Evolutionary conservation across 441 rosid species (phyloP), one percentile per base, ranked within the genome.

Genomic region (Aquilaria agallochum): DNA sequence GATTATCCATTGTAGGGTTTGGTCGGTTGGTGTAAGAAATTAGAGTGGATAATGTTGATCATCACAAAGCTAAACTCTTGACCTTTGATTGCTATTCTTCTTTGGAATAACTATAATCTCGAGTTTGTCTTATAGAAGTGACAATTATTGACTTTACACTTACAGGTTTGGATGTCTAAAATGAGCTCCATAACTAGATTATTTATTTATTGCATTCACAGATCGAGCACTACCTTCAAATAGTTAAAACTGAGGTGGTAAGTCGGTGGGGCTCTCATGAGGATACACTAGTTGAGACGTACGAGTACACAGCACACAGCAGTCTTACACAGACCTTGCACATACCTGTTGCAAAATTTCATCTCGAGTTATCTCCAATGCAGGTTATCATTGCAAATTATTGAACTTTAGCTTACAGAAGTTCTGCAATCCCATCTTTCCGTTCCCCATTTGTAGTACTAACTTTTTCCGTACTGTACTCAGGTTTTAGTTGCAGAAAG

Each of bases 361-460:
- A 88, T 78, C 84, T 84, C 53, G 99, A 92, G 85, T 97, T 85
- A 77, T 95, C 99, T 66, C 99, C 99, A 31, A 95, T 95, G 99
- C 99, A 95, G 98, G 99, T 95, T 65, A 53, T 64, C 7, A 62
- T 47, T 36, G 56, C 62, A 55, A 56, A 64, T 62, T 52, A 11
- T 36, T 31, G 34, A 60, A 34, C n/a, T 3, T 27, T 56, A 65
- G 20, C 34, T 20, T 51, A 40, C 31, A 52, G 42, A 63, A 30
- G 45, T 40, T 59, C 47, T 56, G 30, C 20, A 31, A 9, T 52
- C 52, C 51, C 5, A 56, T 31, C 2, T 63, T 34, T n/a, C 34
- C 44, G 1, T 48, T 64, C 58, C 27, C 50, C 64, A 15, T 59
- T 42, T 36, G 42, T 3, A 8, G 40, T 71, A 33, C 40, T 61